Evolutionary conservation across 768 basidiomycete species (phyloP), one percentile per base, ranked within the genome.

Genomic region (Hericium alpestre): DNA sequence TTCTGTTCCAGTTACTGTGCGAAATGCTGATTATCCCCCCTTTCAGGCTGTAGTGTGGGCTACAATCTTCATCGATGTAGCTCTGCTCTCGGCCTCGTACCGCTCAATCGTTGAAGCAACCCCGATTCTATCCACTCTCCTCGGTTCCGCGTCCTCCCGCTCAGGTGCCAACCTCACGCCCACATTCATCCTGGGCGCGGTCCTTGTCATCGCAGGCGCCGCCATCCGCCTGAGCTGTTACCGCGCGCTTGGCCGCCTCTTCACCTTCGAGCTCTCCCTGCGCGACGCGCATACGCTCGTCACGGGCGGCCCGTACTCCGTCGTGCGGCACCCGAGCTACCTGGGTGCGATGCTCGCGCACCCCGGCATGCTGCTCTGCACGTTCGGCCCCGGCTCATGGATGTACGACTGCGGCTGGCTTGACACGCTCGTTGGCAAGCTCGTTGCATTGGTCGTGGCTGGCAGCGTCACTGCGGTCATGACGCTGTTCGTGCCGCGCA

Each of bases 311-410:
- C 69, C 67, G 40, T 70, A 70, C 59, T 51, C 64, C n/a, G 20
- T 65, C 53, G 67, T 70, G 1, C 65, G 69, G 12, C 69, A 70
- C 53, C 69, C 69, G 13, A 41, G 54, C 58, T 69, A 69, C 59
- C 51, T 57, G 1, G 64, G 60, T n/a, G 23, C 38, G 4, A 6
- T 56, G 46, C 15, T 61, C 25, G 54, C 60, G 25, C 47, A 54
- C 37, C 15, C 49, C 11, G 64, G 66, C 4, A 39, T 54, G 4
- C 22, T 54, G 4, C 12, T 64, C 1, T 50, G 27, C 37, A 48
- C 39, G n/a, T 50, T 57, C 15, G 50, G 61, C 10, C 32, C 37
- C 1, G 64, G 63, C 2, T 61, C 63, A 25, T 64, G 61, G 64
- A 13, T 55, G 54, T 41, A 20, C 49, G 63, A 63, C 25, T 56